phyloP scores from a whole-genome alignment of 306 rosid genomes.

The Alnus rubra region DNA sequence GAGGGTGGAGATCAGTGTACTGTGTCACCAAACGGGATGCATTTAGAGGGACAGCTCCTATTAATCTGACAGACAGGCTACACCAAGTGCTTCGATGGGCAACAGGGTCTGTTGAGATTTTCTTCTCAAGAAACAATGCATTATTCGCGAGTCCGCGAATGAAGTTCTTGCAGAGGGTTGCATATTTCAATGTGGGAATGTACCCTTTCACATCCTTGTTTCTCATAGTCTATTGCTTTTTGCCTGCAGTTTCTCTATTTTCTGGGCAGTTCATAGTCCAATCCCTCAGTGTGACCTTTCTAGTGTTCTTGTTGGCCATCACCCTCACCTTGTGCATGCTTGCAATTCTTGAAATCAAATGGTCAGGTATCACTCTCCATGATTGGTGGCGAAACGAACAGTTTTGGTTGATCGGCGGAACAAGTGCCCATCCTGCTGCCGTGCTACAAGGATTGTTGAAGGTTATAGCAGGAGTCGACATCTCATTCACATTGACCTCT shows the following conservation, averaged over 20 bases:
- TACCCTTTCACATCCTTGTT: conserved; percentile 89
- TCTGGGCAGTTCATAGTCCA: conserved; percentile 84
- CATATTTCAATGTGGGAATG: conserved; percentile 87
- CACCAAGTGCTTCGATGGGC: conserved; percentile 94
- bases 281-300: conserved; percentile 58
- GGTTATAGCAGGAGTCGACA: conserved; percentile 86
- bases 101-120: conserved; percentile 81
- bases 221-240: conserved; percentile 73
- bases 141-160: conserved; percentile 67
- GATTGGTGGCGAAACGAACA: conserved; percentile 95
- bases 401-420: conserved; percentile 87
- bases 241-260: conserved; percentile 76
- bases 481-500: conserved; percentile 80
- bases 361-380: conserved; percentile 84
- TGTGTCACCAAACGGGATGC: conserved; percentile 85
- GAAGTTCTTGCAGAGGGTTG: conserved; percentile 84
- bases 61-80: conserved; percentile 78
- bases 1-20: conserved; percentile 89
- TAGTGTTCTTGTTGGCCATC: conserved; percentile 64
- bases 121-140: conserved; percentile 82
- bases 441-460: conserved; percentile 78
- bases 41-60: conserved; percentile 81
- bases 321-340: conserved; percentile 74
- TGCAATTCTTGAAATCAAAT: conserved; percentile 74
- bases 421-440: conserved; percentile 88